Evolutionary conservation across 805 yeast species (phyloP).

Genomic region (Kodamaea kakaduensis): DNA sequence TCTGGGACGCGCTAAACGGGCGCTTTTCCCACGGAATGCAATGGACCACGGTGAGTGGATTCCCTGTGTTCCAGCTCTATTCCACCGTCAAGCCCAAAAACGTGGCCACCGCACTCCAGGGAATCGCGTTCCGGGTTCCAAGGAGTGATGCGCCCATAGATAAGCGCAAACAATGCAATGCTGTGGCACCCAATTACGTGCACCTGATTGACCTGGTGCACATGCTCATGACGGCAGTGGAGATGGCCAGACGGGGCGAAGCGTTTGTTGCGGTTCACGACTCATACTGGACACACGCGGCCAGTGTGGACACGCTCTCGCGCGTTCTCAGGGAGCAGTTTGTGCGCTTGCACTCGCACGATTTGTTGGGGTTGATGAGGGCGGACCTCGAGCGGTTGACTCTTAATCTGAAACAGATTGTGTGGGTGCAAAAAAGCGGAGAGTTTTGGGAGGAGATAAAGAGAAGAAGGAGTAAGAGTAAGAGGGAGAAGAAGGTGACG

Average conservation of each 20-base stretch:
- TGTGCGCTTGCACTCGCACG: slow-evolving; percentile 28
- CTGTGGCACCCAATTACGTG: slow-evolving; percentile 41
- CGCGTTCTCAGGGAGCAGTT: slow-evolving; percentile 31
- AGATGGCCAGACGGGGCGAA: slow-evolving; percentile 17
- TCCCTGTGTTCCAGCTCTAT: slow-evolving; percentile 40
- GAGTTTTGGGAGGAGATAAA: slow-evolving; percentile 12
- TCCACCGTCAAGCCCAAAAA: slow-evolving; percentile 12
- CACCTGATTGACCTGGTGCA: slow-evolving; percentile 42
- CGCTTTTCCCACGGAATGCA: slow-evolving; percentile 31
- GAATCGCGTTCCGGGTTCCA: slow-evolving; percentile 18
- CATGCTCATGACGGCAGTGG: slow-evolving; percentile 32
- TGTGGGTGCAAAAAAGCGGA: slow-evolving; percentile 21
- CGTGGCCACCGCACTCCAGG: slow-evolving; percentile 23
- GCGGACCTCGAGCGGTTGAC: slow-evolving; percentile 24
- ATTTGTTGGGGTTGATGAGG: slow-evolving; percentile 14
- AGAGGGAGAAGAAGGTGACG: neutral
- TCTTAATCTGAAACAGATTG: slow-evolving; percentile 27
- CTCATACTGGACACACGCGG: slow-evolving; percentile 41
- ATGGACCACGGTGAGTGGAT: slow-evolving; percentile 41
- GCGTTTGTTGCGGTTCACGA: slow-evolving; percentile 41
- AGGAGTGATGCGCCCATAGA: slow-evolving; percentile 22
- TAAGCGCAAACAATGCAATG: slow-evolving; percentile 29
- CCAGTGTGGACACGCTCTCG: slow-evolving; percentile 26
- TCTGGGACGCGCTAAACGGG: slow-evolving; percentile 17
- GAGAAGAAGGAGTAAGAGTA: slow-evolving; percentile 5